These are phyloP conservation scores for Fraxinus latifolia DNA, from an alignment of 305 asterid species.

Conservation along the genomic window DNA sequence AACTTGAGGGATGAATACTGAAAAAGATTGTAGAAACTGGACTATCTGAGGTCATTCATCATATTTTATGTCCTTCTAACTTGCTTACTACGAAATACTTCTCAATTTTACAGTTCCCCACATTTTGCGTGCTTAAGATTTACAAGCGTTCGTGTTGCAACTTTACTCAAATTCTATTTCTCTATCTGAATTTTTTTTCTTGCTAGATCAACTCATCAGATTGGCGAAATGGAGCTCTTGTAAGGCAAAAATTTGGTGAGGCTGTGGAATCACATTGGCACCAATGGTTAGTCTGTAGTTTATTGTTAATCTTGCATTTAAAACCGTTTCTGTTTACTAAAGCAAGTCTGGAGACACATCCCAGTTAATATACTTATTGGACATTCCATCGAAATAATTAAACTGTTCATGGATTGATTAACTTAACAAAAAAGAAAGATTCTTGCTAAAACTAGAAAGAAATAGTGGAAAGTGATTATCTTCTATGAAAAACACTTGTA, in stretches of 20 bases:
- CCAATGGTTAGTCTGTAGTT: conserved; percentile 56
- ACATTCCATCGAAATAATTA: neutral
- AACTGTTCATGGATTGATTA: neutral
- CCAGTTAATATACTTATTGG: neutral
- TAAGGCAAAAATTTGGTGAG: conserved; percentile 93
- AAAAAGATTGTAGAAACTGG: neutral
- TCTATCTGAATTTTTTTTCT: conserved; percentile 19
- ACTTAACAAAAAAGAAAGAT: neutral
- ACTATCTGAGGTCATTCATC: conserved; percentile 1
- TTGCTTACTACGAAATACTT: neutral
- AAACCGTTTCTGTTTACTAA: conserved; percentile 18
- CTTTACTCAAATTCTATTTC: conserved; percentile 11
- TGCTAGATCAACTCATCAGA: conserved; percentile 92
- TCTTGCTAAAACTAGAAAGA: neutral
- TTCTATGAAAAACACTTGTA: neutral
- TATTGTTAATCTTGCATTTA: conserved; percentile 20
- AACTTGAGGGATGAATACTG: neutral
- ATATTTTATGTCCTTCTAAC: neutral
- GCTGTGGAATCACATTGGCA: conserved; percentile 96
- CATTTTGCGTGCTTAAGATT: neutral
- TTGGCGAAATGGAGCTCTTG: conserved; percentile 93
- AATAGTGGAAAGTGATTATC: neutral
- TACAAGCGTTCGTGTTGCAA: neutral
- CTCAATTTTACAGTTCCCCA: neutral
- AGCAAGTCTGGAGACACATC: conserved; percentile 10